Percentiles rank a stretch among this genome's conserved stretches.
phyloP scores from a whole-genome alignment of 306 rosid species.

The Neltuma alba region DNA sequence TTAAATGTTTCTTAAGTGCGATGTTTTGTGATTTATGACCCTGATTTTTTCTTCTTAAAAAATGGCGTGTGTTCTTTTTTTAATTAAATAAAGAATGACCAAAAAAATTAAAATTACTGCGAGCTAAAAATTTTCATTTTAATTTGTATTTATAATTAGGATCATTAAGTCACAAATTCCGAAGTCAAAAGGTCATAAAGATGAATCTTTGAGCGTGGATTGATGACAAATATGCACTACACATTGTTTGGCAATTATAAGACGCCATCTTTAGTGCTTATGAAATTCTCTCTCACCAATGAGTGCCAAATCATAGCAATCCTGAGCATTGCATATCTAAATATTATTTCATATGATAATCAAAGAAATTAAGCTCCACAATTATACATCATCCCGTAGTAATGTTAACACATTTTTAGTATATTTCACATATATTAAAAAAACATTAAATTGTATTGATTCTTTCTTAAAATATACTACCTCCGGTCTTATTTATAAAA shows the following conservation, averaged over 20 bases:
- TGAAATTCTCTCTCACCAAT: conserved; percentile 2
- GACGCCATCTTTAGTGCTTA: neutral
- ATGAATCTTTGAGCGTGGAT: neutral
- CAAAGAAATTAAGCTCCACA: neutral
- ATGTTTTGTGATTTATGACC: too few species aligned
- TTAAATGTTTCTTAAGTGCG: too few species aligned
- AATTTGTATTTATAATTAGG: neutral
- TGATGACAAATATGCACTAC: conserved; percentile 37
- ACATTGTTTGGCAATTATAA: conserved; percentile 17
- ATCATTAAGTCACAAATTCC: neutral
- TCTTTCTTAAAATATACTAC: too few species aligned
- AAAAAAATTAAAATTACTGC: neutral
- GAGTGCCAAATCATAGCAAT: neutral
- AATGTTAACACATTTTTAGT: too few species aligned
- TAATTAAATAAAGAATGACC: too few species aligned
- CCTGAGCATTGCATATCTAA: neutral
- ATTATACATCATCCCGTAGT: too few species aligned
- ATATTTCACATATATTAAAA: too few species aligned
- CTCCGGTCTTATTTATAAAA: too few species aligned
- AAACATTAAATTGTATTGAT: too few species aligned
- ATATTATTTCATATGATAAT: neutral
- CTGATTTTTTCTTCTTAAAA: too few species aligned
- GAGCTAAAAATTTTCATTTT: neutral
- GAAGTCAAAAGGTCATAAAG: neutral
- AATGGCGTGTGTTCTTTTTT: too few species aligned